Base-by-base conservation (phyloP, 2,329 filamentous ascomycete genomes). In the Didymella glomerata region DNA sequence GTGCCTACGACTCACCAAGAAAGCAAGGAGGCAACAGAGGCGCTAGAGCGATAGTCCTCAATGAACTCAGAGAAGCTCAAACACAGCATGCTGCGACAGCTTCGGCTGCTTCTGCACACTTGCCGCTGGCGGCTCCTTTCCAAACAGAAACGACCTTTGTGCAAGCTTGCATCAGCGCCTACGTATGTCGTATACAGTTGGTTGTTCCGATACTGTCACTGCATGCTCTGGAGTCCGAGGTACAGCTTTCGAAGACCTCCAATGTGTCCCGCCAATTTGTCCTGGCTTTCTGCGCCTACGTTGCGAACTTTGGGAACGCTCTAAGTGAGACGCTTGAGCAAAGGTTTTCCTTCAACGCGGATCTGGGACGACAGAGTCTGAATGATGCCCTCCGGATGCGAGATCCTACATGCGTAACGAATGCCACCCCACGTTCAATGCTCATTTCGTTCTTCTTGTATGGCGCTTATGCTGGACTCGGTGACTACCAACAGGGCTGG, bases 391-490 rank as follows among this genome's bases (percentile, higher is more conserved):
- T 74, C 6, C 51, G 38, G 8, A 51, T 66, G 14, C 61, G 68
- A 60, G 41, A 67, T 53, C 42, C 63, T 44, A 36, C 62, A 46
- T 50, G 50, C 54, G 64, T 67, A 45, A 66, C 64, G 13, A 64
- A 55, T n/a, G 68, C 71, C 7, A 65, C 61, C 5, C 65, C 65
- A 1, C 61, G 64, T 14, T 71, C 66, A 7, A 70, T 91, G 13
- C 86, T 88, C 58, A 92, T 89, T n/a, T 92, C 89, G 53, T 92
- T 91, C 76, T 93, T 94, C 74, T 75, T 94, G 25, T 93, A 91
- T 68, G 89, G 86, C 36, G 89, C 88, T 57, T 86, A 89, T 73
- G 89, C 90, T 61, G 88, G 86, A 36, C 79, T 91, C 46, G 89
- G 92, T 62, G 82, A 88, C 73, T 89, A 93, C 73, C 87, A 90